Base-by-base conservation (phyloP, 148 eudicot species). In the Cornus florida region DNA sequence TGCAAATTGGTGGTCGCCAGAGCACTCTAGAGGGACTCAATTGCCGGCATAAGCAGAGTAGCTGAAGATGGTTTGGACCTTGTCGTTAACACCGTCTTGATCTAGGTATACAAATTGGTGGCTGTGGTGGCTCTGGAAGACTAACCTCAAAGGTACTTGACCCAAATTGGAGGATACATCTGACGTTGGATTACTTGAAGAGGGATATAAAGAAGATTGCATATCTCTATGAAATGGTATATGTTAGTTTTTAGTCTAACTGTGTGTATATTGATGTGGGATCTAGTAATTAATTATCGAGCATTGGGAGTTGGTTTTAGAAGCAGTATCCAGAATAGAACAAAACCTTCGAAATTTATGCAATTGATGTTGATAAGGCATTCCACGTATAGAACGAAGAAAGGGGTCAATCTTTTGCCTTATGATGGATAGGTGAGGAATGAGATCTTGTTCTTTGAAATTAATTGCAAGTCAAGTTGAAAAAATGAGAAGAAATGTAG, bases 381-480 rank as follows among this genome's bases (percentile, higher is more conserved):
- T 96, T 93, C 39, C 86, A 93, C 43, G 83, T 96, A 96, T 69
- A 88, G 77, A 82, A 66, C 50, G 33, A 96, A 92, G 85, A 96
- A 92, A 80, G 84, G 83, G 75, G 97, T 93, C 16, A 88, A 83
- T 1, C 82, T 96, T 83, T 80, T 96, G 83, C 99, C 99, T 0
- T 96, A 92, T 72, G 99, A 98, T 0, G 99, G 98, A 0, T 96
- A 97, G 99, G 91, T 93, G 46, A 96, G 70, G 87, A 96, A 96
- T 67, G 97, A 93, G 86, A 88, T 91, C 3, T 83, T 96, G 86
- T 91, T 86, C 74, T 96, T 96, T 78, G 99, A 96, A 88, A 91
- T 96, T 53, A 93, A 91, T 84, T 88, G 89, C 57, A 92, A 88
- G 66, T 92, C 92, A 0, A 89, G 91, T 48, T 83, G 89, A 41